phyloP scores from a whole-genome alignment of 768 basidiomycete species.

The Xerocomus spinulosus region DNA sequence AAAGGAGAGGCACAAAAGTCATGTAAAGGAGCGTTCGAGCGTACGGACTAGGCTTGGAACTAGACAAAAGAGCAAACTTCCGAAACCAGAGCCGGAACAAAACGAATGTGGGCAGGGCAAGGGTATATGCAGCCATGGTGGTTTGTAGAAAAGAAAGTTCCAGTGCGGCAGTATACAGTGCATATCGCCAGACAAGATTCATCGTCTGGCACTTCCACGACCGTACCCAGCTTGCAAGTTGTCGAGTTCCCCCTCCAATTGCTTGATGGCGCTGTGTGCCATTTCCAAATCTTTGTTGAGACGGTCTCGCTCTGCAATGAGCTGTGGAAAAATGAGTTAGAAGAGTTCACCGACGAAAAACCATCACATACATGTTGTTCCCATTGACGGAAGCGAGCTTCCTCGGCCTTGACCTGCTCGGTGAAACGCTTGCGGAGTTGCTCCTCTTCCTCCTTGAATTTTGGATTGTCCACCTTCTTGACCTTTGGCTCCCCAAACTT shows the following conservation, averaged over 20 bases:
- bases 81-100: constrained; percentile 9
- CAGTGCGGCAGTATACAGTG: constrained; percentile 4
- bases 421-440: constrained; percentile 95
- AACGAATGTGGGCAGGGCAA: constrained; percentile 16
- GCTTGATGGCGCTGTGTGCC: constrained; percentile 89
- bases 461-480: constrained; percentile 98
- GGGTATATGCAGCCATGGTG: constrained; percentile 26
- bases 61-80: constrained; percentile 6
- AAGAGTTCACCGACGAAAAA: not conserved
- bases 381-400: constrained; percentile 97
- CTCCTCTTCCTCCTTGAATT: constrained; percentile 99
- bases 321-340: constrained; percentile 43
- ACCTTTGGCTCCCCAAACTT: constrained; percentile 98
- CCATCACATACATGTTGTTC: constrained; percentile 83
- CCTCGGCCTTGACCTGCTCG: constrained; percentile 99
- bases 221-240: constrained; percentile 83
- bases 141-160: not conserved
- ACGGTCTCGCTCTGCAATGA: constrained; percentile 96
- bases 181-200: not conserved
- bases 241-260: constrained; percentile 86
- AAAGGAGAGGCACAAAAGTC: constrained; percentile 6
- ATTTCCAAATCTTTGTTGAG: constrained; percentile 98
- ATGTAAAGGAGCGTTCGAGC: constrained; percentile 23
- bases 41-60: not conserved
- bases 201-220: constrained; percentile 46